These are phyloP conservation scores for Saccharomycopsis capsularis DNA, from an alignment of 805 yeast genomes.

Conservation along the genomic window DNA sequence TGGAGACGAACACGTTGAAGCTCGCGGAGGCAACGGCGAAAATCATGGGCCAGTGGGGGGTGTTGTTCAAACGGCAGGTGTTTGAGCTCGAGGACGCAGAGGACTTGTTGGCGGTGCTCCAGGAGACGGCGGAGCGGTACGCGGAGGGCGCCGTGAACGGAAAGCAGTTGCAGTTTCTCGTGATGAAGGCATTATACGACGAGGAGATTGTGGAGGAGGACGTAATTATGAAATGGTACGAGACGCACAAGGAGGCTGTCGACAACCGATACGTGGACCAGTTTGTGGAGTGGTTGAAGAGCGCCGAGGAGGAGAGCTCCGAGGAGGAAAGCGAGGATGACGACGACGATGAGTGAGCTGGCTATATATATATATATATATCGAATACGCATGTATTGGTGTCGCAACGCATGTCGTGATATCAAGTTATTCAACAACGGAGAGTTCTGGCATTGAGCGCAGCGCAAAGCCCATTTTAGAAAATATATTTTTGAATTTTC, in stretches of 20 bases:
- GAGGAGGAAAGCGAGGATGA: conserved; percentile 33
- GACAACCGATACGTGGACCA: conserved; percentile 54
- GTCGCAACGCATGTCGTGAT: too few relatives aligned
- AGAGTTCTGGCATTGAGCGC: too few relatives aligned
- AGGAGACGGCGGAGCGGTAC: conserved; percentile 30
- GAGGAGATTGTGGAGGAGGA: conserved; percentile 80
- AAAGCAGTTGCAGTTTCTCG: conserved; percentile 40
- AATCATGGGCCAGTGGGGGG: conserved; percentile 75
- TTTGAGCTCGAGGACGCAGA: conserved; percentile 73
- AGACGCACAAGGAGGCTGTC: conserved; percentile 35
- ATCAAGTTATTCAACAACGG: too few relatives aligned
- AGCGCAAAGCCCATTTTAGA: too few relatives aligned
- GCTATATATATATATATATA: too few relatives aligned
- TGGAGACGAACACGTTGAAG: conserved; percentile 68
- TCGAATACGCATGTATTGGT: too few relatives aligned
- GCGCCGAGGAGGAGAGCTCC: conserved; percentile 59
- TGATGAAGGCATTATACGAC: conserved; percentile 64
- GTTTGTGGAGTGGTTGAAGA: conserved; percentile 83
- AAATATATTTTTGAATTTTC: too few relatives aligned
- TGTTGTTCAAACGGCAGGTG: conserved; percentile 76
- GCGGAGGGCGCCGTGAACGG: conserved; percentile 28
- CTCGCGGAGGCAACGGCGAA: conserved; percentile 70
- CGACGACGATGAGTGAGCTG: too few relatives aligned
- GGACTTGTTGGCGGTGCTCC: conserved; percentile 50
- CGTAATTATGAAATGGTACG: conserved; percentile 68